Evolutionary conservation across 257 asterid species (phyloP), one percentile per base, ranked within the genome.

Genomic region (Euphrasia confusa): DNA sequence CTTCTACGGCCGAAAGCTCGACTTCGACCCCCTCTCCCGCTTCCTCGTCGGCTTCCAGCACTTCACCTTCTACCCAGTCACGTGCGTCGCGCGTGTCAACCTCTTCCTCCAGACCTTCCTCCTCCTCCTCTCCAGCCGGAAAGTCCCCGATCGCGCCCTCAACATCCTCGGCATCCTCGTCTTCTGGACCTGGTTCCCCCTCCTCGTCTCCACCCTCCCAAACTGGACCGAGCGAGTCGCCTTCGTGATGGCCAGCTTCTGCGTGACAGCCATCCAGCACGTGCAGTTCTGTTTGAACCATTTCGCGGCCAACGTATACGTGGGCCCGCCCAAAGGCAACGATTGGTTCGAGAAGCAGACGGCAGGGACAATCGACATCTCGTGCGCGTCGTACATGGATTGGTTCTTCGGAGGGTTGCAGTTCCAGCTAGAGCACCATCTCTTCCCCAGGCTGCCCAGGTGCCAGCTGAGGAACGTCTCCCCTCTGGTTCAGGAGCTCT

Each of bases 301-400:
- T 73, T 91, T 91, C n/a, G 92, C 90, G 0, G 95, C 95, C 0
- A 65, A 77, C 35, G 89, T 80, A 7, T 91, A 88, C 9, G 80
- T 86, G 0, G 95, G 98, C 2, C 69, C 88, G 0, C 97, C 97
- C 0, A 75, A 73, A 64, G 97, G 95, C 27, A 84, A 84, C 12
- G 83, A 83, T n/a, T 91, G 98, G 97, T 91, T 91, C 13, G 87
- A 91, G 71, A 88, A 88, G 54, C 98, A 91, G 69, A 84, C 95
- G 0, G 55, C 74, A 0, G 98, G 98, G n/a, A 84, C 95, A 0
- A 88, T 91, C 0, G 89, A 88, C 56, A 91, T 91, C n/a, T 14
- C 82, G 0, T 88, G 96, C 50, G 66, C 83, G 1, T 54, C 95
- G 17, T 65, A 66, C 70, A 84, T 88, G 96, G 97, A 91, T 72